Conservation (phyloP, 352 stramenopile species). For the Pythium monospermum region DNA sequence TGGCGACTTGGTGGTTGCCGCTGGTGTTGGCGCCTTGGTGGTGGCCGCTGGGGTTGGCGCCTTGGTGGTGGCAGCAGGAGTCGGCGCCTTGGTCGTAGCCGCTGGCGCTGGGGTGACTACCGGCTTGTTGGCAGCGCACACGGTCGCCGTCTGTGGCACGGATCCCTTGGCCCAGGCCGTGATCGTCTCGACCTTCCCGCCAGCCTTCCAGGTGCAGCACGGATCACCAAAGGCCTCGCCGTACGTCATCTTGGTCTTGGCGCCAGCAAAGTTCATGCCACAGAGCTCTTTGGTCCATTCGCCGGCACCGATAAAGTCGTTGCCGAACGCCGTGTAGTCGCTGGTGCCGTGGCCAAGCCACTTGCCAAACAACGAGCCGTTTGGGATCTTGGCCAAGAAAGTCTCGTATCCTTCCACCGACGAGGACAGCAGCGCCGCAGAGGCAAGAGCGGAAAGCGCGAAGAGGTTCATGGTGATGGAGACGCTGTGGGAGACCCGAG, state of each 20-base stretch:
- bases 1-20: neutral
- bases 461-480: conserved; percentile 5
- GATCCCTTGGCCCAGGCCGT: conserved; percentile 4
- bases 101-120: neutral
- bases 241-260: conserved; percentile 1
- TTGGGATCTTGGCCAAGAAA: conserved; percentile 16
- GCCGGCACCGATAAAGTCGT: conserved; percentile 4
- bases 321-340: conserved; percentile 10
- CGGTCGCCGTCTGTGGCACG: neutral
- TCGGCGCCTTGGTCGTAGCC: neutral
- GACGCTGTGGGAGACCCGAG: neutral
- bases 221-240: conserved; percentile 10
- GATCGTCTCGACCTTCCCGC: conserved; percentile 2
- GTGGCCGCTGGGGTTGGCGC: conserved; percentile 4
- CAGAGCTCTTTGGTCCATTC: conserved; percentile 6
- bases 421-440: neutral
- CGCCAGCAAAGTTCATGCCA: conserved; percentile 2
- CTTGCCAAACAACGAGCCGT: conserved; percentile 12
- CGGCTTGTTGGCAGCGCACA: neutral
- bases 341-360: conserved; percentile 6
- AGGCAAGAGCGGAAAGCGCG: neutral
- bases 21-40: neutral
- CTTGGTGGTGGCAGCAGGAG: neutral
- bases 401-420: neutral
- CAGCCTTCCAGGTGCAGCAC: conserved; percentile 14